Conservation (phyloP, 768 basidiomycete genomes). For the Terana coerulea region DNA sequence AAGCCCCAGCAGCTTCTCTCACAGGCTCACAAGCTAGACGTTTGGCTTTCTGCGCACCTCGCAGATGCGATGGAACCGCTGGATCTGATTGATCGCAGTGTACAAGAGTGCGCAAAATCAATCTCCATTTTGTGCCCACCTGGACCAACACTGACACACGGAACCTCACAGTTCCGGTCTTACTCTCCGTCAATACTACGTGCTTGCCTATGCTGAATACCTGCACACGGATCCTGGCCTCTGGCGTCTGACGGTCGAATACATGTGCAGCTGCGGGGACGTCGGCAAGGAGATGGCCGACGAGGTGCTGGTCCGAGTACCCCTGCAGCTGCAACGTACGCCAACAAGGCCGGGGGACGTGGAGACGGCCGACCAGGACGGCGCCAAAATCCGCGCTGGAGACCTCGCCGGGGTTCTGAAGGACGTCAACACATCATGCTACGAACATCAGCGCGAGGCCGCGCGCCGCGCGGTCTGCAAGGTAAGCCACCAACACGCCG, state of each 20-base stretch:
- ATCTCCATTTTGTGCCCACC: too few relatives aligned
- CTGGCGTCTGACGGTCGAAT: conserved; percentile 88
- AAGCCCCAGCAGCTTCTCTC: conserved; percentile 62
- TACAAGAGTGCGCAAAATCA: conserved; percentile 19
- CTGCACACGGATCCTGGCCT: conserved; percentile 77
- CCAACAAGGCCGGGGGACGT: conserved; percentile 1
- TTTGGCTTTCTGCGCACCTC: conserved; percentile 87
- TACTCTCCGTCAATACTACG: conserved; percentile 71
- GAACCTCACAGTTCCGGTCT: conserved; percentile 49
- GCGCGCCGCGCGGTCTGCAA: conserved; percentile 75
- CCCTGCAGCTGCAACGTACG: conserved; percentile 36
- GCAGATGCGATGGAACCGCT: conserved; percentile 84
- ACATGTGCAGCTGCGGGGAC: conserved; percentile 80
- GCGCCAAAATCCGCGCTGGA: conserved; percentile 38
- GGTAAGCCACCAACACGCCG: conserved; percentile 36
- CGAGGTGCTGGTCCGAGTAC: conserved; percentile 70
- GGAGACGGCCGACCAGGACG: conserved; percentile 26
- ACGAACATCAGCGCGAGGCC: conserved; percentile 69
- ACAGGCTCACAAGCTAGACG: conserved; percentile 67
- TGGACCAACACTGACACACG: neutral
- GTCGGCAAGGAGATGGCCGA: conserved; percentile 71
- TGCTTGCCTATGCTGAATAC: conserved; percentile 81
- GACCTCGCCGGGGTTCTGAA: conserved; percentile 63
- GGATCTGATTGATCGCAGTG: conserved; percentile 36
- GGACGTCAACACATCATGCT: conserved; percentile 66